Base-by-base conservation (phyloP, 768 basidiomycete genomes). In the Mycena latifolia region DNA sequence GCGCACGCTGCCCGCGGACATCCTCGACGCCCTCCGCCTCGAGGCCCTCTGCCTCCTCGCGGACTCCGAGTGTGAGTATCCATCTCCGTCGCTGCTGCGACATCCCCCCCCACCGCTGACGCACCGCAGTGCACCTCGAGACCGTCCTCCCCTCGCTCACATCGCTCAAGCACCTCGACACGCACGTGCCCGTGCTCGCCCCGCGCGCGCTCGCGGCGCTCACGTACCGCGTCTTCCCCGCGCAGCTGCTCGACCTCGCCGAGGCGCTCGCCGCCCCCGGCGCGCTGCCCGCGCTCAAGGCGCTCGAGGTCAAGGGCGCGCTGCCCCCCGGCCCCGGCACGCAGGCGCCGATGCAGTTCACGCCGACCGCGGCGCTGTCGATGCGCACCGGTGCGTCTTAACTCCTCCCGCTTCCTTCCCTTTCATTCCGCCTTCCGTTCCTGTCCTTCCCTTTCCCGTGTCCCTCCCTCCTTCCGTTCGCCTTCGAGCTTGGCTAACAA, bases 251-350 rank as follows among this genome's bases (percentile, higher is more conserved):
- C 22, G 62, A 63, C 24, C 47, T 63, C 18, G 28, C 62, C 5
- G 62, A 56, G 9, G 39, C 62, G 0, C 56, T 58, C 2, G 48
- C 35, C 3, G 18, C 11, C 15, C 55, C 48, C 10, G 15, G 14
- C 41, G 48, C 55, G 0, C 55, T 64, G 4, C 63, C 63, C 4
- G 4, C 29, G 0, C 35, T 66, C 0, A 60, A 41, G 35, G 56
- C 63, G 6, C 52, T 66, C 22, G 64, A 66, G 29, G 58, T 60
- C 28, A 66, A 60, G 29, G 57, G 51, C 43, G 63, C 63, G 18
- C 41, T 64, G n/a, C n/a, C n/a, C n/a, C n/a, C n/a, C n/a, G n/a
- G n/a, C n/a, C n/a, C n/a, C 33, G 33, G 14, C 4, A 29, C 48
- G 20, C 47, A 55, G 5, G 63, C 55, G 50, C 39, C 63, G 20